Base-by-base conservation (phyloP, 1,284 basidiomycete species). In the Cryptococcus sp. region DNA sequence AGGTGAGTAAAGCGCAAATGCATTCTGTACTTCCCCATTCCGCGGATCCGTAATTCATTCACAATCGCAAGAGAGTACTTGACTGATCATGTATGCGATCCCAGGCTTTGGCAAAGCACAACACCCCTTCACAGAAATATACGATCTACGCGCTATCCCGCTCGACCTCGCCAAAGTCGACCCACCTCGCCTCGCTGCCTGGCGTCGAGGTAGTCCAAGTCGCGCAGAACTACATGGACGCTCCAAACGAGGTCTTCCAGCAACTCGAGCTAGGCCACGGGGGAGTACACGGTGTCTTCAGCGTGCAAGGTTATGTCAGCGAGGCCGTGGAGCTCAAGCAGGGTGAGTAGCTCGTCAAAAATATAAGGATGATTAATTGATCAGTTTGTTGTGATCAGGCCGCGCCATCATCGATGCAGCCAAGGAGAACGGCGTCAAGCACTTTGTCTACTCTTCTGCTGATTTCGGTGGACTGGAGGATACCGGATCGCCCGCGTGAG, bases 321-420 rank as follows among this genome's bases (percentile, higher is more conserved):
- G 56, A 62, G 46, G 54, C 53, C 5, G 50, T 50, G 38, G 64
- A 68, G 44, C 52, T 61, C 23, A 46, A 49, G 20, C 66, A 68
- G 54, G 68, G 71, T 71, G 50, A 59, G 71, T 66, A 47, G 53
- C 20, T 44, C 51, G 19, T 27, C 41, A 31, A n/a, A 10, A 10
- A 20, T 6, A 52, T 6, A 42, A 8, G 7, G 35, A 22, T 20
- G 27, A 11, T n/a, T 31, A 3, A n/a, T 35, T 42, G 45, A 48
- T 31, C 7, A 7, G 8, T 7, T 48, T n/a, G 11, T 10, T 23
- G 25, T 7, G 5, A 1, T 35, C 19, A 58, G 57, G 39, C 27
- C 54, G 49, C 47, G 73, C 73, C 10, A 59, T 80, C 47, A 74
- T 78, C 35, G 75, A 80, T 22, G 78, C 77, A 1, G 76, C 78